Conservation (phyloP, 2,329 filamentous ascomycete species). For the Fusarium hostae region DNA sequence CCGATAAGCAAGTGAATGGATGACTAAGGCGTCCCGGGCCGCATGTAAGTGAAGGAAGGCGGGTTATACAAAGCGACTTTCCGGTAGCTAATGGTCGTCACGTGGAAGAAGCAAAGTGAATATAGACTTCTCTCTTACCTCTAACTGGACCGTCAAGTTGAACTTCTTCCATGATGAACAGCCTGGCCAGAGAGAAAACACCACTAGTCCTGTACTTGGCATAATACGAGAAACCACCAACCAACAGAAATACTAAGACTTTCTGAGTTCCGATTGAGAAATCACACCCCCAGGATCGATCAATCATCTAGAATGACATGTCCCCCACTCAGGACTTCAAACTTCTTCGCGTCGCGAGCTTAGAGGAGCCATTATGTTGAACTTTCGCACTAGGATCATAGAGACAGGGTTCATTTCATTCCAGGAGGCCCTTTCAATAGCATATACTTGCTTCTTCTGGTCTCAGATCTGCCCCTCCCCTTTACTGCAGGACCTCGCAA, state of each 20-base stretch:
- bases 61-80: background rate
- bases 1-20: background rate
- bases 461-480: slow-evolving; percentile 8
- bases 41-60: slow-evolving; percentile 23
- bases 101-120: slow-evolving; percentile 5
- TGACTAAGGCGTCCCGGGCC: background rate
- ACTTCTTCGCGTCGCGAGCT: background rate
- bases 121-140: background rate
- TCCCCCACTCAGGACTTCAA: background rate
- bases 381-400: background rate
- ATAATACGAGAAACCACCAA: background rate
- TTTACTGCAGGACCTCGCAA: slow-evolving; percentile 1
- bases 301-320: slow-evolving; percentile 1
- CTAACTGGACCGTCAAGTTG: background rate
- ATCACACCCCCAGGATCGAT: slow-evolving; percentile 11
- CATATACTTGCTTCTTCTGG: slow-evolving; percentile 18
- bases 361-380: background rate
- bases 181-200: background rate
- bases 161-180: background rate
- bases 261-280: slow-evolving; percentile 14
- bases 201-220: background rate
- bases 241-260: slow-evolving; percentile 19
- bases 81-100: slow-evolving; percentile 5
- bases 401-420: slow-evolving; percentile 17
- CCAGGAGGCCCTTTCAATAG: slow-evolving; percentile 3